Conservation (phyloP, 2,329 filamentous ascomycete species). For the Incumbomyces delicatus region DNA sequence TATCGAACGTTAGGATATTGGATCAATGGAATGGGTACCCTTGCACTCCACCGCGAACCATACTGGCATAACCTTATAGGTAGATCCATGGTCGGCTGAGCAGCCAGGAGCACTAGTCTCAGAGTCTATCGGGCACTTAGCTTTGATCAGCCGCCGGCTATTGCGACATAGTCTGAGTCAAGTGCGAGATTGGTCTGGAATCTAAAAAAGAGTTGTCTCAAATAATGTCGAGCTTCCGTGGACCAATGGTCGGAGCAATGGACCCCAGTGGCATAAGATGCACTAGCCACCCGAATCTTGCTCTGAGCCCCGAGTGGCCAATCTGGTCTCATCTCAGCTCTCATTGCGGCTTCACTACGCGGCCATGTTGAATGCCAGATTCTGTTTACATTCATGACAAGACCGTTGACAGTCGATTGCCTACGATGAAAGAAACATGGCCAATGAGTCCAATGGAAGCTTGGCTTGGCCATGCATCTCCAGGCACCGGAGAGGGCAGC, state of each 20-base stretch:
- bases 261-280: not conserved
- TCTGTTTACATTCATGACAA: not conserved
- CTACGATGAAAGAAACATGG: not conserved
- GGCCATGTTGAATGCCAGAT: not conserved
- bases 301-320: not conserved
- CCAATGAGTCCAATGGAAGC: constrained; percentile 7
- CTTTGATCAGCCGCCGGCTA: constrained; percentile 7
- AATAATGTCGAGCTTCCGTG: constrained; percentile 1
- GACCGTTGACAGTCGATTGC: too few relatives aligned
- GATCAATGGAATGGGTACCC: constrained; percentile 14
- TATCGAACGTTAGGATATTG: constrained; percentile 16
- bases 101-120: constrained; percentile 13
- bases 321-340: constrained; percentile 1
- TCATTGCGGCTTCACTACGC: not conserved
- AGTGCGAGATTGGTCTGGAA: constrained; percentile 2
- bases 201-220: constrained; percentile 1
- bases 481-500: constrained; percentile 10
- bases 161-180: constrained; percentile 8
- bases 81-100: constrained; percentile 18
- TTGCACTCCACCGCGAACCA: constrained; percentile 13
- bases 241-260: not conserved
- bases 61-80: constrained; percentile 6
- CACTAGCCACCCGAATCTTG: constrained; percentile 5
- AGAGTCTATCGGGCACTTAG: constrained; percentile 18
- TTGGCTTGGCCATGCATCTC: constrained; percentile 11